Conservation (phyloP, 441 rosid species). For the Iberis amara region DNA sequence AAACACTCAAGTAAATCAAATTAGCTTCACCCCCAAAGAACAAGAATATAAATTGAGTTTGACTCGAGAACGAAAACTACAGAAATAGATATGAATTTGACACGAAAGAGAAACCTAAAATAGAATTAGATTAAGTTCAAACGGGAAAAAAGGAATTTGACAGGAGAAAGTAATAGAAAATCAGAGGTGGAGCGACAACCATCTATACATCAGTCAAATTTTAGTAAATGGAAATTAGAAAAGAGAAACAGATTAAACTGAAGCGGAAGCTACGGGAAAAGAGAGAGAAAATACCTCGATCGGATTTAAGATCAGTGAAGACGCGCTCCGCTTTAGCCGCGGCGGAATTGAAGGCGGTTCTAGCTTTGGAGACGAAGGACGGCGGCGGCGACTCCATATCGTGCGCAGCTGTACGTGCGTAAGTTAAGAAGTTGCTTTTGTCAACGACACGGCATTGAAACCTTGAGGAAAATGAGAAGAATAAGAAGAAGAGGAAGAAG, state of each 20-base stretch:
- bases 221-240: conserved; percentile 30
- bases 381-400: conserved; percentile 50
- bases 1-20: conserved; percentile 19
- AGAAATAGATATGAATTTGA: conserved; percentile 26
- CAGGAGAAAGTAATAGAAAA: conserved; percentile 16
- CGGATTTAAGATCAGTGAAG: conserved; percentile 85
- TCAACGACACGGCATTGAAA: conserved; percentile 33
- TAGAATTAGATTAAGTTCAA: conserved; percentile 20
- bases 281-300: conserved; percentile 42
- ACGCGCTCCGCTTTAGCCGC: conserved; percentile 98
- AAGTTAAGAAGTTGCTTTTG: conserved; percentile 18
- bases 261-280: conserved; percentile 28
- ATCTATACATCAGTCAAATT: conserved; percentile 30
- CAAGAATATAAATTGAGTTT: conserved; percentile 4
- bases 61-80: conserved; percentile 9
- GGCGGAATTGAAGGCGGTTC: conserved; percentile 89
- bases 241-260: neutral
- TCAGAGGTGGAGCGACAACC: conserved; percentile 27
- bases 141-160: neutral
- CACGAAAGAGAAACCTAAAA: conserved; percentile 19
- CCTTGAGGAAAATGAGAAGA: conserved; percentile 19
- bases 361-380: conserved; percentile 81
- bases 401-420: conserved; percentile 33
- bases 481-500: conserved; percentile 15
- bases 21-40: conserved; percentile 15